A percentile compares a stretch with the other conserved stretches of the same genome.
Conservation (phyloP, 2,329 filamentous ascomycete genomes). For the Ophiostoma montium region DNA sequence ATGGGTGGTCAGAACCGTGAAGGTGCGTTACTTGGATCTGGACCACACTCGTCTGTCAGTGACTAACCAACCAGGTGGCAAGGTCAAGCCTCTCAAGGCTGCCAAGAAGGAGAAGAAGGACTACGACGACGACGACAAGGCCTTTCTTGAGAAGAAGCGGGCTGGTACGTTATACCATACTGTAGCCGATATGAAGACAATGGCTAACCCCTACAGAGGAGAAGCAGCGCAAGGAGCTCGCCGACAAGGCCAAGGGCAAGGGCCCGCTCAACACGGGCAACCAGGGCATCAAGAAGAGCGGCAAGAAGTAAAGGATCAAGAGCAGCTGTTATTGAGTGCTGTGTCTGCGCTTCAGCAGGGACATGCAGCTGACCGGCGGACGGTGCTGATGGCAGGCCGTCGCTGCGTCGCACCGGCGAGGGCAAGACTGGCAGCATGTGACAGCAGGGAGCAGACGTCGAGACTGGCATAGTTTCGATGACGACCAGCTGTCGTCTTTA, state of each 20-base stretch:
- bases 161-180: conserved; percentile 54
- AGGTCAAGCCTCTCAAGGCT: conserved; percentile 74
- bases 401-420: neutral
- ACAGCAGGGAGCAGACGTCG: neutral
- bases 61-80: conserved; percentile 45
- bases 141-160: conserved; percentile 69
- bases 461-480: no score
- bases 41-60: conserved; percentile 1
- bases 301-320: conserved; percentile 54
- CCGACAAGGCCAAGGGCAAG: conserved; percentile 72
- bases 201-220: conserved; percentile 53
- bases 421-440: no score
- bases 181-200: no score
- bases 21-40: conserved; percentile 26
- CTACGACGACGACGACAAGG: conserved; percentile 73
- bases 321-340: no score
- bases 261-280: conserved; percentile 72
- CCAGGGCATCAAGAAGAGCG: conserved; percentile 95
- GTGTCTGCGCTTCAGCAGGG: no score
- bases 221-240: conserved; percentile 73
- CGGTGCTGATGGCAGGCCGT: neutral
- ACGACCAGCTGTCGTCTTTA: no score
- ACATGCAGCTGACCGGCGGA: neutral
- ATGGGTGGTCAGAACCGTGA: conserved; percentile 58
- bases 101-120: conserved; percentile 77